Evolutionary conservation across 1,284 basidiomycete genomes (phyloP).

Genomic region (Cutaneotrichosporon sp.): DNA sequence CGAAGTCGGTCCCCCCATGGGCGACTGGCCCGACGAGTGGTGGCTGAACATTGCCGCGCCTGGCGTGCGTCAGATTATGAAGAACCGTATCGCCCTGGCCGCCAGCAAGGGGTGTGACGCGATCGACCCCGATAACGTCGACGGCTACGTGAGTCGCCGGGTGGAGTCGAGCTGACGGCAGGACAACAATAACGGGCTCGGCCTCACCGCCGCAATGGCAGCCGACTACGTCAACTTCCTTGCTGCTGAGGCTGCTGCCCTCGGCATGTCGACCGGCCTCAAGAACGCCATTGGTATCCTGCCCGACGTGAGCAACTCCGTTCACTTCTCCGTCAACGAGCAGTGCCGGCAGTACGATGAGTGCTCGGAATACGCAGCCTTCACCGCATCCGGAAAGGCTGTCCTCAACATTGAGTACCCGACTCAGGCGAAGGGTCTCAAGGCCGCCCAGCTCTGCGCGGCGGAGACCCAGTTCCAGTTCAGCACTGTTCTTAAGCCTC

Average conservation of each 20-base stretch:
- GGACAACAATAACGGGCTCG: conserved; percentile 6
- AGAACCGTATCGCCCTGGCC: conserved; percentile 27
- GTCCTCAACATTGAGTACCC: conserved; percentile 34
- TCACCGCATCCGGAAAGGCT: conserved; percentile 30
- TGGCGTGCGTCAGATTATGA: conserved; percentile 3
- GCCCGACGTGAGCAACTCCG: not conserved
- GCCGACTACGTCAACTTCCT: conserved; percentile 38
- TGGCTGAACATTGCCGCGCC: conserved; percentile 4
- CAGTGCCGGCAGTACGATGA: conserved; percentile 20
- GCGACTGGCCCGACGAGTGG: conserved; percentile 8
- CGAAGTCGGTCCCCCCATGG: conserved; percentile 5
- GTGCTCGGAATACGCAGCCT: conserved; percentile 25
- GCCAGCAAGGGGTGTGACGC: conserved; percentile 43
- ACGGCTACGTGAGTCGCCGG: conserved; percentile 22
- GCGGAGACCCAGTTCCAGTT: not conserved
- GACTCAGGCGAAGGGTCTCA: not conserved
- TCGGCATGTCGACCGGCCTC: conserved; percentile 22
- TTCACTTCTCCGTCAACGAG: conserved; percentile 15
- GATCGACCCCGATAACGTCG: conserved; percentile 46
- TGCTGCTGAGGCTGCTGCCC: conserved; percentile 19
- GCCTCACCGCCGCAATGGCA: conserved; percentile 24
- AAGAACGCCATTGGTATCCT: conserved; percentile 35
- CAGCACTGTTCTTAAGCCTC: conserved; percentile 7
- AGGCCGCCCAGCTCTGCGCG: not conserved
- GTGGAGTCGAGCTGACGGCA: not conserved